Base-by-base conservation (phyloP, 148 eudicot genomes). In the Fallopia convolvulus region DNA sequence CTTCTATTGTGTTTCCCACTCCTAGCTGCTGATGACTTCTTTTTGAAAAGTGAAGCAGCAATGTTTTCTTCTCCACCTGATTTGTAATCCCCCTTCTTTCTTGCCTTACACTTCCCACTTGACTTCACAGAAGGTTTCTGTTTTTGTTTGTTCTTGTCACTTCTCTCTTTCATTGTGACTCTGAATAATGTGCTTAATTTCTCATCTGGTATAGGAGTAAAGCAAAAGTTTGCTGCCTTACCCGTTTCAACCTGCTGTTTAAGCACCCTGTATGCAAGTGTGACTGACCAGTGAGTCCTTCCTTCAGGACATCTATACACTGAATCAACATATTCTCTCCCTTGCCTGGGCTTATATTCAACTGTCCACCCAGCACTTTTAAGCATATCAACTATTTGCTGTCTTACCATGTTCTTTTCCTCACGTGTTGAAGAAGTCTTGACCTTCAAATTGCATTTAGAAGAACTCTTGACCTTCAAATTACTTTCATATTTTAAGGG, bases 201-300 rank as follows among this genome's bases (percentile, higher is more conserved):
- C 77, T 93, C 97, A 17, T 83, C 92, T 26, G 97, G 93, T 50
- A 95, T 83, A 13, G 90, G 89, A 40, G 79, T 74, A 83, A 89
- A 95, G 85, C 84, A 76, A 77, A 83, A 83, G 72, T 68, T 78
- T 20, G 86, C 52, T 15, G 55, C 72, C 21, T 74, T 61, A 4
- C 97, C 88, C 50, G 61, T 63, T 80, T 93, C 94, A 81, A 89
- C 83, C 79, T 83, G 80, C 82, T 76, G 55, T 75, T 89, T 80
- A 36, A 93, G 85, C 68, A 77, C 55, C 49, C 18, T 77, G 82
- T 95, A 95, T 40, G 99, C 99, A 81, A 79, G 76, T 3, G 99
- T 95, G 58, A 89, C 86, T 26, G 99, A 95, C 99, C 99, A 95
- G 74, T 83, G 84, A 74, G 85, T 80, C 82, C 76, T 87, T 81